Conservation (phyloP, 2,329 filamentous ascomycete species). For the Fusarium sp. region DNA sequence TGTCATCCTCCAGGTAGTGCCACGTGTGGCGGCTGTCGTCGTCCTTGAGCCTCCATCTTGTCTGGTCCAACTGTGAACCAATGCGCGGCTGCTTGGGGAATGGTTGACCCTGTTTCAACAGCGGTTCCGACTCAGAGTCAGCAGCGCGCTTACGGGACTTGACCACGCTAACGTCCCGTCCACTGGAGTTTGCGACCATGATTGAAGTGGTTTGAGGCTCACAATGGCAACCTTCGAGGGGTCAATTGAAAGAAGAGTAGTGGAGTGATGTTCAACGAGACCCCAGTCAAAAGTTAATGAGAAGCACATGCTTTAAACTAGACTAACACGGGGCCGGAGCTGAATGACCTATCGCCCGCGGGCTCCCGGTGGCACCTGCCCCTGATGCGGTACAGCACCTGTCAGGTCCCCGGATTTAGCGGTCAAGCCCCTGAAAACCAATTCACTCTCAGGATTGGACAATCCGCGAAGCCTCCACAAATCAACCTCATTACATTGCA, state of each 20-base stretch:
- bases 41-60: constrained; percentile 85
- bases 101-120: constrained; percentile 43
- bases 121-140: constrained; percentile 49
- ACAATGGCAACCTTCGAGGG: neutral
- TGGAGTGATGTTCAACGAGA: constrained; percentile 19
- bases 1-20: constrained; percentile 85
- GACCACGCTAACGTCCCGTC: constrained; percentile 44
- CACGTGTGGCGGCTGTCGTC: constrained; percentile 90
- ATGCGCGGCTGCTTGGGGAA: constrained; percentile 61
- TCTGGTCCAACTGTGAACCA: constrained; percentile 76
- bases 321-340: constrained; percentile 22
- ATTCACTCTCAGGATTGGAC: constrained; percentile 9
- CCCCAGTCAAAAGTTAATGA: neutral
- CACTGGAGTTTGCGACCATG: constrained; percentile 47
- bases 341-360: constrained; percentile 14
- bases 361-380: constrained; percentile 26
- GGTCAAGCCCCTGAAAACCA: constrained; percentile 35
- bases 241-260: constrained; percentile 23
- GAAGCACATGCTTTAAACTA: constrained; percentile 32
- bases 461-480: constrained; percentile 6
- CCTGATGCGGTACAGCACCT: neutral
- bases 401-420: constrained; percentile 23
- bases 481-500: neutral
- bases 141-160: constrained; percentile 58
- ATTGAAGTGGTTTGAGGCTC: neutral